phyloP scores from a whole-genome alignment of 768 basidiomycete genomes.

The Dioszegia aurantiaca region DNA sequence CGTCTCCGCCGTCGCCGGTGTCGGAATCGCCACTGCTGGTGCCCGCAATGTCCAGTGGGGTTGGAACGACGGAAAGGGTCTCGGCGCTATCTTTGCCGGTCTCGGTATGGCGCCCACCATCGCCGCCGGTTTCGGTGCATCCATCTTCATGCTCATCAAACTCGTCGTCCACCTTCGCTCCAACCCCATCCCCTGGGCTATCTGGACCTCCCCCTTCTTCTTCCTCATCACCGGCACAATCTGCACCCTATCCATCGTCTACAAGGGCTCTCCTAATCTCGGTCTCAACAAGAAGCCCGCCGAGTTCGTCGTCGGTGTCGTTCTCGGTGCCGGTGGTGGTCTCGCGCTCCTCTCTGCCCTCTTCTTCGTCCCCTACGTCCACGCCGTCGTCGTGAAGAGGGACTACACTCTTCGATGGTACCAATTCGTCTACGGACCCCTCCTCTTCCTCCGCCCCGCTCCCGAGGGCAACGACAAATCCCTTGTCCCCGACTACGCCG shows the following conservation, averaged over 20 bases:
- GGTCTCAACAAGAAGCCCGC: conserved; percentile 49
- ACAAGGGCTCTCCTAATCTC: conserved; percentile 54
- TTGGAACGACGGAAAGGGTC: conserved; percentile 55
- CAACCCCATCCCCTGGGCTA: conserved; percentile 47
- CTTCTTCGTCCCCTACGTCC: conserved; percentile 56
- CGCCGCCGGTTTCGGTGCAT: conserved; percentile 52
- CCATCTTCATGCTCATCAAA: conserved; percentile 51
- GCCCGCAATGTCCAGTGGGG: conserved; percentile 54
- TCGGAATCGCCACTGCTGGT: conserved; percentile 54
- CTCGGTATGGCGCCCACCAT: conserved; percentile 50
- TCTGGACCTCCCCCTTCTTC: conserved; percentile 50
- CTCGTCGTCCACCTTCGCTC: conserved; percentile 50
- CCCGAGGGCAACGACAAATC: conserved; percentile 45
- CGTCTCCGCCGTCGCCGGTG: conserved; percentile 55
- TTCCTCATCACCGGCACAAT: conserved; percentile 50
- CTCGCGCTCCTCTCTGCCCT: conserved; percentile 49
- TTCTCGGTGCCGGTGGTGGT: conserved; percentile 52
- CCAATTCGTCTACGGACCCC: conserved; percentile 55
- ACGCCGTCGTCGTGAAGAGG: conserved; percentile 53
- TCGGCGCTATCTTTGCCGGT: conserved; percentile 53
- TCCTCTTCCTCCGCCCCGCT: conserved; percentile 52
- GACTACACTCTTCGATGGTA: conserved; percentile 55
- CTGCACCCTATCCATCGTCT: conserved; percentile 54
- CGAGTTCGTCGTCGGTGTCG: conserved; percentile 49
- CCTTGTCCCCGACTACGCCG: conserved; percentile 24